Percentiles rank a stretch among this genome's conserved stretches.
Evolutionary conservation across 345 rosid genomes (phyloP).

Genomic region (Eucalyptus guilfoylei): DNA sequence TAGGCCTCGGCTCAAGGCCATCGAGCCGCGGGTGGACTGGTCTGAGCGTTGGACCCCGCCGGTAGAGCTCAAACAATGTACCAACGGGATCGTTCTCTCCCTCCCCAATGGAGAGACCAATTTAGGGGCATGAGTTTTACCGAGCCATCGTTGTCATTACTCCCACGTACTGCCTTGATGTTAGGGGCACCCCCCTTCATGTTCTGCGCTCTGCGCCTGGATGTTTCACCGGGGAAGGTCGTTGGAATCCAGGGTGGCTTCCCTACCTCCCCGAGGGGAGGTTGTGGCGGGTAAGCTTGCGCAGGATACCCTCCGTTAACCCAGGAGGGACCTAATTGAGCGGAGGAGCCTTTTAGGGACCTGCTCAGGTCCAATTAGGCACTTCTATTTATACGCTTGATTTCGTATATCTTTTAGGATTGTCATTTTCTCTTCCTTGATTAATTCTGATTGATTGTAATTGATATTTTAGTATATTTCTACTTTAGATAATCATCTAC

Average conservation of each 20-base stretch:
- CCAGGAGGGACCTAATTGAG: too few relatives aligned
- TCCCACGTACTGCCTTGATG: slow-evolving; percentile 41
- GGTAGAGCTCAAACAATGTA: slow-evolving; percentile 30
- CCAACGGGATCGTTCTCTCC: slow-evolving; percentile 52
- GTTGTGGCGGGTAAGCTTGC: too few relatives aligned
- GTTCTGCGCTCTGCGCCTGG: too few relatives aligned
- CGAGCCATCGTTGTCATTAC: slow-evolving; percentile 38
- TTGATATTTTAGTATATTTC: neutral
- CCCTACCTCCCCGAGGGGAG: too few relatives aligned
- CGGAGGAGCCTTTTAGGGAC: too few relatives aligned
- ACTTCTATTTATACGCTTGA: too few relatives aligned
- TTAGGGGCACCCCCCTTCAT: too few relatives aligned
- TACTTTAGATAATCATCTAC: neutral
- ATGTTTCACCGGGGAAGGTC: neutral
- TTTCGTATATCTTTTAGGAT: neutral
- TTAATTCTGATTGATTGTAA: too few relatives aligned
- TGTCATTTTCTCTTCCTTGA: neutral
- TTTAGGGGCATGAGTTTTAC: slow-evolving; percentile 48
- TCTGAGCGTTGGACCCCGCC: slow-evolving; percentile 53
- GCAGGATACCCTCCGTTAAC: too few relatives aligned
- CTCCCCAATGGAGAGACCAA: slow-evolving; percentile 47
- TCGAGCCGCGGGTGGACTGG: neutral
- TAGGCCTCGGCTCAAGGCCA: neutral
- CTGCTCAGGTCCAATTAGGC: too few relatives aligned
- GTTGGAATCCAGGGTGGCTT: too few relatives aligned